phyloP scores from a whole-genome alignment of 2,329 filamentous ascomycete species.

The Gnomoniopsis smithogilvyi region DNA sequence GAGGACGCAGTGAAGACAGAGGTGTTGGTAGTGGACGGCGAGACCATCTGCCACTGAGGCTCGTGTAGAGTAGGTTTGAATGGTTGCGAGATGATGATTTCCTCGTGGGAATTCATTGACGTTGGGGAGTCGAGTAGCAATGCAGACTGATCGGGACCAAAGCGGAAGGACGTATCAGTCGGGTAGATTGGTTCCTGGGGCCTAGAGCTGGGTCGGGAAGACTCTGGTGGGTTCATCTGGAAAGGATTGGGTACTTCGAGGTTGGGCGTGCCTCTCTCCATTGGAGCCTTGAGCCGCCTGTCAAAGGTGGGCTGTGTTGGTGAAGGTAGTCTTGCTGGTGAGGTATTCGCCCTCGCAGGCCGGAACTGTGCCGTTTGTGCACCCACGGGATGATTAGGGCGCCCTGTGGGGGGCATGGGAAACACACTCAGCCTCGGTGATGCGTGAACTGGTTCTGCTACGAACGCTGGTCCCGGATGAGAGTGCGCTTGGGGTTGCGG shows the following conservation, averaged over 20 bases:
- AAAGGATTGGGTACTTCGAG: slow-evolving; percentile 15
- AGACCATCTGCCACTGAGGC: slow-evolving; percentile 47
- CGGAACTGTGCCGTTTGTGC: slow-evolving; percentile 32
- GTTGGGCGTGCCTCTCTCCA: slow-evolving; percentile 4
- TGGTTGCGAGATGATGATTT: slow-evolving; percentile 27
- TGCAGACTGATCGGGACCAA: slow-evolving; percentile 33
- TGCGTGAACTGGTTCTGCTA: background rate
- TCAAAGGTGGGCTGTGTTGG: slow-evolving; percentile 36
- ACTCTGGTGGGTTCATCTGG: slow-evolving; percentile 5
- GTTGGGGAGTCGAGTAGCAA: slow-evolving; percentile 41
- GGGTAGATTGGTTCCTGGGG: slow-evolving; percentile 15
- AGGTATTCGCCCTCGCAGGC: slow-evolving; percentile 51
- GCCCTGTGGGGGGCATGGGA: slow-evolving; percentile 31
- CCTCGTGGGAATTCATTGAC: slow-evolving; percentile 22
- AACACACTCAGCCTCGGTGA: slow-evolving; percentile 47
- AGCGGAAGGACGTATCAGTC: slow-evolving; percentile 22
- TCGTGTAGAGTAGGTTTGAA: slow-evolving; percentile 36
- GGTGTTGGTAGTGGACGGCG: slow-evolving; percentile 28
- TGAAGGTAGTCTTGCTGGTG: slow-evolving; percentile 46
- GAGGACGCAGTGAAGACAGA: slow-evolving; percentile 18
- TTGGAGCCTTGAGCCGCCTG: background rate
- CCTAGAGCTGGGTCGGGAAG: background rate
- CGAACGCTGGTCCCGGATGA: slow-evolving; percentile 7
- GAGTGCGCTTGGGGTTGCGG: slow-evolving; percentile 34
- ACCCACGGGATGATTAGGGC: slow-evolving; percentile 17